Percentiles rank a stretch among this genome's conserved stretches.
These are phyloP conservation scores for Blepharisma japonicum DNA, from an alignment of 73 alveolate genomes.

Conservation along the genomic window DNA sequence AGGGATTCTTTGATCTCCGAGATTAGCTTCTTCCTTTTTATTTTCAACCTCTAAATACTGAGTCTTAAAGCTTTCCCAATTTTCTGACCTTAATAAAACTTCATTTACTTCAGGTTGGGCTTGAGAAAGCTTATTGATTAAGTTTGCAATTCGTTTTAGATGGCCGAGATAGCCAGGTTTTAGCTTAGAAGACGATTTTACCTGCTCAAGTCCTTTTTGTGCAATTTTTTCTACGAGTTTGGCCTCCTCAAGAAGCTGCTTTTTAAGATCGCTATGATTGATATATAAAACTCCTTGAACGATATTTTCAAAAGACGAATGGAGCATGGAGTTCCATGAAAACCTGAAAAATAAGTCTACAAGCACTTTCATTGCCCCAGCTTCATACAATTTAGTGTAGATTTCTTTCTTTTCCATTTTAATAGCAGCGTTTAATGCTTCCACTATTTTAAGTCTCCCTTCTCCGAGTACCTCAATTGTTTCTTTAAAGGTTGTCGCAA, in stretches of 20 bases:
- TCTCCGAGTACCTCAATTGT: not conserved
- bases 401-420: not conserved
- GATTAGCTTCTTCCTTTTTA: not conserved
- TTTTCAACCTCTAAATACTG: not conserved
- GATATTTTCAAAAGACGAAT: not conserved
- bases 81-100: not conserved
- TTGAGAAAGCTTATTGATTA: not conserved
- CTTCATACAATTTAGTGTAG: not conserved
- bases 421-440: not conserved
- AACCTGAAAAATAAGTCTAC: not conserved
- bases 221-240: not conserved
- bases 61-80: not conserved
- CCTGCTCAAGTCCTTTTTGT: not conserved
- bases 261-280: not conserved
- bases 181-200: not conserved
- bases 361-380: constrained; percentile 3
- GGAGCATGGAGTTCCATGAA: not conserved
- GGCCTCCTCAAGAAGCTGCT: not conserved
- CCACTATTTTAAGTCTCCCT: not conserved
- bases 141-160: not conserved
- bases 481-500: no score
- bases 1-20: no score
- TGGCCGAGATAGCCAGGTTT: not conserved
- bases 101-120: not conserved
- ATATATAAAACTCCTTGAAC: not conserved